A percentile compares a stretch with the other conserved stretches of the same genome.
phyloP scores from a whole-genome alignment of 2,329 filamentous ascomycete species.

The Claviceps sp. region DNA sequence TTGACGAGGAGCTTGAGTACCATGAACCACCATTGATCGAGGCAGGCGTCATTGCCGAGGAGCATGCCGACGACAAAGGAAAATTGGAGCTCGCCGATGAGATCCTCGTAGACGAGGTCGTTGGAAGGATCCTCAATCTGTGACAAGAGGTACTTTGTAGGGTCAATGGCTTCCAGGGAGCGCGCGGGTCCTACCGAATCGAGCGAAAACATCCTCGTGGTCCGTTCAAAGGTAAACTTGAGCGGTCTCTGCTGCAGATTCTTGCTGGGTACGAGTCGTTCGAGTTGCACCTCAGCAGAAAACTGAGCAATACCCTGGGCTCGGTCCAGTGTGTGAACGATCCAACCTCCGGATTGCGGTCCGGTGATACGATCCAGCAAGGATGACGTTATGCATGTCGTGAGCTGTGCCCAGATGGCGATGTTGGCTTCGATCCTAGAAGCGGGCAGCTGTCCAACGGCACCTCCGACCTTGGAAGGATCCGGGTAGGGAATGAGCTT shows the following conservation, averaged over 20 bases:
- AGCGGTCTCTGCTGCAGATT: constrained; percentile 27
- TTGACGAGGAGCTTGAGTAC: constrained; percentile 37
- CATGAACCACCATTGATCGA: constrained; percentile 50
- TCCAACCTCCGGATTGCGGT: constrained; percentile 29
- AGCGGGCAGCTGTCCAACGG: constrained; percentile 9
- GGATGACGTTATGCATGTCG: constrained; percentile 29
- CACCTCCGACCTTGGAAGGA: constrained; percentile 14
- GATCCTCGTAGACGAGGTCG: constrained; percentile 23
- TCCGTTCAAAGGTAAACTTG: constrained; percentile 33
- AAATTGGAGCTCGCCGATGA: constrained; percentile 48
- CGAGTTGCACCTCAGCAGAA: constrained; percentile 25
- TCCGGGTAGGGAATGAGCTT: constrained; percentile 33
- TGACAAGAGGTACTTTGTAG: constrained; percentile 32
- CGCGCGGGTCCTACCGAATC: constrained; percentile 22
- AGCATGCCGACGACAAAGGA: constrained; percentile 43
- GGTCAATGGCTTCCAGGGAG: constrained; percentile 32
- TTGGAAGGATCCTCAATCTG: constrained; percentile 20
- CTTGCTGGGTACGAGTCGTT: constrained; percentile 21
- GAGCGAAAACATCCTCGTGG: constrained; percentile 27
- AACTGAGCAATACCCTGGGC: constrained; percentile 29
- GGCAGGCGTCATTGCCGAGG: constrained; percentile 43
- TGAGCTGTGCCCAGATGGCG: constrained; percentile 39
- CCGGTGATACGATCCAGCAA: constrained; percentile 36
- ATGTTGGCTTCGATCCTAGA: constrained; percentile 12
- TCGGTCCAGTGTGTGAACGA: constrained; percentile 39